Evolutionary conservation across 2,329 filamentous ascomycete genomes (phyloP).

Genomic region (Biscogniauxia sp.): DNA sequence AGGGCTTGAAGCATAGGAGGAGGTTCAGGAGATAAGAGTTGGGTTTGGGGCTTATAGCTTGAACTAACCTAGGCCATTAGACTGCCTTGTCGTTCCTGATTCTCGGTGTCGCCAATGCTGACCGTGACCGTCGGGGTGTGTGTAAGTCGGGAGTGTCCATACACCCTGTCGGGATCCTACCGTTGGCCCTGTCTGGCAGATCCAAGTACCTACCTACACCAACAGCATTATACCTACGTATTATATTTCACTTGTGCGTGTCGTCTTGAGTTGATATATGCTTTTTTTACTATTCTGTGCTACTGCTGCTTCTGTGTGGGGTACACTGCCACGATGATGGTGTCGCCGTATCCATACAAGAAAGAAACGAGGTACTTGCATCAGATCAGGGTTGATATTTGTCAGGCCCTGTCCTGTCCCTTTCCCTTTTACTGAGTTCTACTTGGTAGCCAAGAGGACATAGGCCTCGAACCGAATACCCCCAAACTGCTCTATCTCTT

Average conservation of each 20-base stretch:
- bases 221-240: too few species aligned
- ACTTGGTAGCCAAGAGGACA: slow-evolving; percentile 26
- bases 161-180: too few species aligned
- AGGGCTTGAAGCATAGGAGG: too few species aligned
- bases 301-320: background rate
- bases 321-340: background rate
- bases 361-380: background rate
- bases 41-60: too few species aligned
- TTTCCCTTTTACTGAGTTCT: slow-evolving; percentile 5
- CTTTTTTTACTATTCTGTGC: background rate
- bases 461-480: slow-evolving; percentile 27
- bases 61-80: too few species aligned
- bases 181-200: too few species aligned
- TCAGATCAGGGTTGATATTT: background rate
- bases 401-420: background rate
- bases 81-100: too few species aligned
- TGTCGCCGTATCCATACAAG: background rate
- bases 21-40: too few species aligned
- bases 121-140: too few species aligned
- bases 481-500: slow-evolving; percentile 25
- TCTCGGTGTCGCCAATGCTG: too few species aligned
- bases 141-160: too few species aligned
- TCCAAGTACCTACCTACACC: too few species aligned
- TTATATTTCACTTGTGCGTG: background rate
- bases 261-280: background rate